Conservation (phyloP, 192 early-diverging fungal genomes). For the Rhizophagus prolifer region DNA sequence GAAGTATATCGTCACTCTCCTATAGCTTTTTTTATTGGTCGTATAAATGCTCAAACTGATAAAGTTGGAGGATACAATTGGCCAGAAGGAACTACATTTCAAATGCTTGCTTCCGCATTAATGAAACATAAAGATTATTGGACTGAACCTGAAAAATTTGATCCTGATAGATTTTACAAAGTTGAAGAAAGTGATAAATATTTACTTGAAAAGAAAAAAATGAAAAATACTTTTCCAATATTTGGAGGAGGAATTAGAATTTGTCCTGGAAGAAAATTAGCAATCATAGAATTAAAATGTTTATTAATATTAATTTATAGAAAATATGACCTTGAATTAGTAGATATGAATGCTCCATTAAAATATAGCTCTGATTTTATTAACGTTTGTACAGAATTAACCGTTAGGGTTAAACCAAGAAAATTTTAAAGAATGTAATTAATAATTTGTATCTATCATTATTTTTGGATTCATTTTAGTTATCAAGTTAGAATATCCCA, state of each 20-base stretch:
- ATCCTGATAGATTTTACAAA: constrained; percentile 15
- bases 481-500: too few species aligned
- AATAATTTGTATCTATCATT: too few species aligned
- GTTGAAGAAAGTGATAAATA: background rate
- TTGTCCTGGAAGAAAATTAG: constrained; percentile 9
- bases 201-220: background rate
- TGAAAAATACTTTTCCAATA: background rate
- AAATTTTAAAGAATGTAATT: background rate
- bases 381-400: background rate
- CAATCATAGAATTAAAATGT: background rate
- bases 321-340: constrained; percentile 22
- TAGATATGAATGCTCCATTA: background rate
- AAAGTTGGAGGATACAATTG: constrained; percentile 9
- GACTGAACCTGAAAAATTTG: constrained; percentile 9
- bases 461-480: too few species aligned
- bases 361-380: background rate
- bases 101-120: background rate
- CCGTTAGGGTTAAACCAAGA: background rate
- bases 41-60: background rate
- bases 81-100: background rate
- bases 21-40: background rate
- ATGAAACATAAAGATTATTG: background rate
- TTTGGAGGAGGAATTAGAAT: constrained; percentile 12
- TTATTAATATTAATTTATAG: background rate
- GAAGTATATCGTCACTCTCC: background rate